Evolutionary conservation across 352 stramenopile species (phyloP), one percentile per base, ranked within the genome.

Genomic region (Phytophthora pinifolia): DNA sequence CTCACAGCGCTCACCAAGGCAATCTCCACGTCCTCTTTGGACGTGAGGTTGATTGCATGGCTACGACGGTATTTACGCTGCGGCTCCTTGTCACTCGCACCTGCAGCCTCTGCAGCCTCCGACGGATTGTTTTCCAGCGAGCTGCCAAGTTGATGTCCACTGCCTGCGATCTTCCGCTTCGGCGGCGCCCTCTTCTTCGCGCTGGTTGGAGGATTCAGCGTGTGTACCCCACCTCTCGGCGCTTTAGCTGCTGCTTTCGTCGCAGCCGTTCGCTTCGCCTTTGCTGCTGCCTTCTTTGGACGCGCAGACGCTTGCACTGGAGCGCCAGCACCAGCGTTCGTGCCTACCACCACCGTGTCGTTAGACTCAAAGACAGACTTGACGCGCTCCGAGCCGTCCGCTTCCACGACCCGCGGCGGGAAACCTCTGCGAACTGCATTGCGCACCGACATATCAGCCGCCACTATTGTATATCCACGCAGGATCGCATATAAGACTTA

Each of bases 1-100:
- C 72, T 89, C 9, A 95, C 85, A 6, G 83, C 85, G 34, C 82
- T 67, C 18, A 78, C 75, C 18, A 95, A 61, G 43, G 62, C 71
- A 31, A 78, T 49, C n/a, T 67, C 81, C 29, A 95, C 72, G 45
- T 90, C 83, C 30, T 91, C 85, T 52, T 92, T 92, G 3, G 80
- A 91, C 22, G 64, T 86, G 37, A 93, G 57, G 6, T 91, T 67
- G 33, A 93, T 65, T 9, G 69, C 67, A 14, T 56, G 69, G 7
- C 60, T 78, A 14, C 80, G 76, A 17, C 71, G 59, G 31, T 86
- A 87, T 48, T 88, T 89, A 6, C 18, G 57, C n/a, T 61, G 54
- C 9, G 50, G 54, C 25, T 67, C 60, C 17, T 60, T 45, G 14
- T 71, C 58, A 9, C 35, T 46, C 13, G 10, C 33, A 2, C 14